Evolutionary conservation across 495 filamentous ascomycete genomes (phyloP), one percentile per base, ranked within the genome.

Genomic region (Massariosphaeria phaeospora): DNA sequence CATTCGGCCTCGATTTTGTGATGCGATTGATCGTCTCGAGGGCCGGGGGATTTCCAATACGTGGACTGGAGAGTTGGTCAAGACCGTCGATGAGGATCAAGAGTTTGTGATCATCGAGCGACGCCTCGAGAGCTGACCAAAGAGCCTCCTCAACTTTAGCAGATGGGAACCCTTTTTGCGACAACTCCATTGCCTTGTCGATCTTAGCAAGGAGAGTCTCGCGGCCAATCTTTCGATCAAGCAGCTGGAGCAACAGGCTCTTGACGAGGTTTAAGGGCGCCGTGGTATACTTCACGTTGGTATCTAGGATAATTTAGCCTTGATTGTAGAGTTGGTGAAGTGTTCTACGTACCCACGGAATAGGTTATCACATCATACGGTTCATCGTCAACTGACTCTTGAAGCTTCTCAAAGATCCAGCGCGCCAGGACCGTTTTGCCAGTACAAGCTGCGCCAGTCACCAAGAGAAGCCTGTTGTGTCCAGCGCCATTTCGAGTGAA

Each of bases 401-500:
- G 79, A 12, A 85, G 61, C 24, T 78, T 72, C 51, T 84, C 80
- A 15, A 76, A 69, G 17, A 80, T 76, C 81, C 81, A 85, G 12
- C 75, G 75, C 2, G 76, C 73, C 23, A 85, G 67, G 3, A 78
- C 72, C 46, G 74, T 83, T 69, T 84, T 85, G 27, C 82, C 82
- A 17, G 69, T 73, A 0, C 79, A 79, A 2, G 76, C 64, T 2
- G 68, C 74, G 12, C 80, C 81, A 3, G 75, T 75, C 17, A 85
- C 68, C 2, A 77, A 64, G 54, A 85, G 65, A 5, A 77, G 58
- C 34, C 79, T 76, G 4, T 78, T 69, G 1, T 18, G 18, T 2
- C 15, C n/a, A 3, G 68, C 68, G n/a, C n/a, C n/a, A n/a, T n/a
- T n/a, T 21, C 75, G 63, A 1, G 74, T 70, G 59, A 84, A 84